These are phyloP conservation scores for Ottelia alismoides DNA, from an alignment of 106 monocot species.

Conservation along the genomic window DNA sequence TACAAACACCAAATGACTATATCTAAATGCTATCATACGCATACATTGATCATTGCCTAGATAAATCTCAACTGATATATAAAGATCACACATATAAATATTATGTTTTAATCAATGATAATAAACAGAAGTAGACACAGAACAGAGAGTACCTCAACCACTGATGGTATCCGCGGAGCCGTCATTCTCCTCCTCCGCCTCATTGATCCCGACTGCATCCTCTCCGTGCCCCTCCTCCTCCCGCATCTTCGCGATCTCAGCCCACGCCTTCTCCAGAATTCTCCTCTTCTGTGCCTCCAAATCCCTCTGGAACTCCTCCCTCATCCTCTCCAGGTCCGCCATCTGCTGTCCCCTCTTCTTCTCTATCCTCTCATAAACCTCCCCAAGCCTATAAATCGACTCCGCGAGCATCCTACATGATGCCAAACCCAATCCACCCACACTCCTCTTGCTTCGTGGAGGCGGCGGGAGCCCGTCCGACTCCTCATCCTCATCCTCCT, in stretches of 20 bases:
- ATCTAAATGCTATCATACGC: too few species aligned
- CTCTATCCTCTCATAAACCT: slow-evolving; percentile 76
- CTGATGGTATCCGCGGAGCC: slow-evolving; percentile 36
- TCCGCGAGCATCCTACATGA: slow-evolving; percentile 56
- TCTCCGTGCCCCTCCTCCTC: slow-evolving; percentile 21
- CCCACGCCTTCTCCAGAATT: slow-evolving; percentile 62
- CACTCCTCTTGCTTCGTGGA: slow-evolving; percentile 10
- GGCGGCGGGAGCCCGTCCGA: slow-evolving; percentile 48
- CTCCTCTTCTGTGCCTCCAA: slow-evolving; percentile 54
- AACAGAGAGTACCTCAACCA: slow-evolving; percentile 41
- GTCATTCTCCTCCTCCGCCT: slow-evolving; percentile 22
- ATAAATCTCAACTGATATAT: too few species aligned
- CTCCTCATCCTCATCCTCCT: slow-evolving; percentile 28
- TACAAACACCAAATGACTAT: too few species aligned
- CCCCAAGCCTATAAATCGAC: slow-evolving; percentile 57
- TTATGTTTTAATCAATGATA: too few species aligned
- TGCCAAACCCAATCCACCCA: slow-evolving; percentile 12
- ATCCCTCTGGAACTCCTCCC: slow-evolving; percentile 66
- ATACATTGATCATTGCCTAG: too few species aligned
- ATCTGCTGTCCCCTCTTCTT: slow-evolving; percentile 49
- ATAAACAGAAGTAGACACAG: too few species aligned
- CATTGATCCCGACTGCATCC: slow-evolving; percentile 10
- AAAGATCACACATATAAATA: too few species aligned
- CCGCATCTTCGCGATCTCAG: slow-evolving; percentile 43
- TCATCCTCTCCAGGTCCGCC: slow-evolving; percentile 60